These are phyloP conservation scores for Cyathus striatus DNA, from an alignment of 768 basidiomycete genomes.

Conservation along the genomic window DNA sequence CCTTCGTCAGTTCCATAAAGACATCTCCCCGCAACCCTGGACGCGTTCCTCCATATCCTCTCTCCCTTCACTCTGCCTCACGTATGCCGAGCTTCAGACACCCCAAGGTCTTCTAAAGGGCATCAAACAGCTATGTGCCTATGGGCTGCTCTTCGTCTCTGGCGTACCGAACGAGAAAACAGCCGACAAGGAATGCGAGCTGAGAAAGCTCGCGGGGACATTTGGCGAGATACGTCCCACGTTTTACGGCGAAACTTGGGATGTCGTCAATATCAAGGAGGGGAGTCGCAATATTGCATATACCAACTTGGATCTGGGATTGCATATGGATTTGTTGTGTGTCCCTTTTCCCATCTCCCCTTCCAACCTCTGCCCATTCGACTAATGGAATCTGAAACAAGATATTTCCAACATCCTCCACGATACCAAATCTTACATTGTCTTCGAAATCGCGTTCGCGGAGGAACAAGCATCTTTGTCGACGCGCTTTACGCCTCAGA, in stretches of 20 bases:
- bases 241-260: slow-evolving; percentile 88
- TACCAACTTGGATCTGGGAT: slow-evolving; percentile 80
- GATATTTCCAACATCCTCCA: slow-evolving; percentile 89
- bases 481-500: slow-evolving; percentile 70
- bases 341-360: slow-evolving; percentile 21
- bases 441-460: slow-evolving; percentile 75
- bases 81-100: slow-evolving; percentile 46
- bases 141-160: slow-evolving; percentile 69
- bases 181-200: slow-evolving; percentile 55
- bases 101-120: slow-evolving; percentile 45
- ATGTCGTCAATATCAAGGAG: slow-evolving; percentile 71
- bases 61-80: slow-evolving; percentile 42
- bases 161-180: slow-evolving; percentile 66
- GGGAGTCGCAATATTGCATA: slow-evolving; percentile 87
- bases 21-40: slow-evolving; percentile 40
- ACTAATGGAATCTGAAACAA: too few species aligned
- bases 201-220: slow-evolving; percentile 54
- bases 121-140: slow-evolving; percentile 63
- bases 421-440: slow-evolving; percentile 92
- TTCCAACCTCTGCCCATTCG: too few species aligned
- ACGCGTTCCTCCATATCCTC: slow-evolving; percentile 27
- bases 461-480: slow-evolving; percentile 84
- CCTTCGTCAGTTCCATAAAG: slow-evolving; percentile 40
- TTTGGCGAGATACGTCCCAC: slow-evolving; percentile 81
- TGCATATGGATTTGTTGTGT: slow-evolving; percentile 91